These are phyloP conservation scores for Diddensiella santjacobensis DNA, from an alignment of 805 yeast species.

Conservation along the genomic window DNA sequence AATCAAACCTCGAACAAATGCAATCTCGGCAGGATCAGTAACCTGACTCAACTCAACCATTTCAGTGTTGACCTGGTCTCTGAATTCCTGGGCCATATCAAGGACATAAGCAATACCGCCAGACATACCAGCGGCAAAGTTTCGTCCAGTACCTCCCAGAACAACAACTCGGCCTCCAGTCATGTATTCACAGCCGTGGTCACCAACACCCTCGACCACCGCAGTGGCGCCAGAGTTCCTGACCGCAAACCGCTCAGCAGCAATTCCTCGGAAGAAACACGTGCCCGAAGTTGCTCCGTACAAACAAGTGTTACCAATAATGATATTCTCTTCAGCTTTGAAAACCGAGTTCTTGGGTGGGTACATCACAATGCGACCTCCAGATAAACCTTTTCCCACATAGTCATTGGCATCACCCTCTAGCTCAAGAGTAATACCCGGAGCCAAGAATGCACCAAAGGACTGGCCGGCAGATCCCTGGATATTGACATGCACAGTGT, in stretches of 20 bases:
- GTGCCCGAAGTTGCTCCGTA: constrained; percentile 97
- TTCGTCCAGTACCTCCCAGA: constrained; percentile 85
- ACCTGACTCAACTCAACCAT: constrained; percentile 76
- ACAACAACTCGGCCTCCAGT: constrained; percentile 98
- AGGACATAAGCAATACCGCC: constrained; percentile 98
- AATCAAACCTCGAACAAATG: constrained; percentile 84
- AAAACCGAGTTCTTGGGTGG: constrained; percentile 83
- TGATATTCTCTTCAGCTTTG: constrained; percentile 93
- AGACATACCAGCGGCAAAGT: constrained; percentile 97
- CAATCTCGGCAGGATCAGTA: constrained; percentile 87
- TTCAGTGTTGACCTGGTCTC: constrained; percentile 69
- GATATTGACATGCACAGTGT: constrained; percentile 89
- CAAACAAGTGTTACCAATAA: constrained; percentile 95
- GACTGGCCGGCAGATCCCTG: constrained; percentile 97
- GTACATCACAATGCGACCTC: constrained; percentile 88
- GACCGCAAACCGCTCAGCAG: constrained; percentile 97
- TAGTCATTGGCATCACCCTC: constrained; percentile 98
- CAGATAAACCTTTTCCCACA: constrained; percentile 95
- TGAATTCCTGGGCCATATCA: constrained; percentile 91
- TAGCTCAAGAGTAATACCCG: constrained; percentile 90
- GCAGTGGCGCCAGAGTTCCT: constrained; percentile 98
- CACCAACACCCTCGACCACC: constrained; percentile 96
- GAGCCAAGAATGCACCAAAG: constrained; percentile 95
- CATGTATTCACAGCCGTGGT: constrained; percentile 99
- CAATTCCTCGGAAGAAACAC: constrained; percentile 93